Evolutionary conservation across 2,329 filamentous ascomycete genomes (phyloP).

Genomic region (Talaromyces albobiverticillius): DNA sequence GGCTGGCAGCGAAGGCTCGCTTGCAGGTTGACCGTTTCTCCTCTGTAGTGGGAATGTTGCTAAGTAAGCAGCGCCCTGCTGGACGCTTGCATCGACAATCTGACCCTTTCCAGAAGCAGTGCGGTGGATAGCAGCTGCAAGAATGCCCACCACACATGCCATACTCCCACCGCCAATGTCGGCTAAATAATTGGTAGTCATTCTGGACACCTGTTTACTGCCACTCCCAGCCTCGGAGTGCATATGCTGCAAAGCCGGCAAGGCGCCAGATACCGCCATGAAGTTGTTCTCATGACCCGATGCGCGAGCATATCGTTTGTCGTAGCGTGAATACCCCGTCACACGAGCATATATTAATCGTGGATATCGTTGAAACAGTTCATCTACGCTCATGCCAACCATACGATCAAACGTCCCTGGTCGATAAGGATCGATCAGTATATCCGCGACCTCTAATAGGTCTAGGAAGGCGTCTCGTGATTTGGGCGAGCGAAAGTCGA

Average conservation of each 20-base stretch:
- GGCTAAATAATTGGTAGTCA: slow-evolving; percentile 11
- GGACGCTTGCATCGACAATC: slow-evolving; percentile 14
- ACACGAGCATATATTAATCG: slow-evolving; percentile 10
- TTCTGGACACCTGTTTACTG: neutral
- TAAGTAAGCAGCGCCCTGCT: slow-evolving; percentile 12
- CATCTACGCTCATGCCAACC: slow-evolving; percentile 12
- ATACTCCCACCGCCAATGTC: slow-evolving; percentile 12
- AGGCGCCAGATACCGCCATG: slow-evolving; percentile 10
- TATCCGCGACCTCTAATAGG: slow-evolving; percentile 5
- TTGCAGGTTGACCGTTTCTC: slow-evolving; percentile 7
- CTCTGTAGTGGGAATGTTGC: slow-evolving; percentile 11
- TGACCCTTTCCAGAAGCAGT: slow-evolving; percentile 10
- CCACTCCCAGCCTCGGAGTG: neutral
- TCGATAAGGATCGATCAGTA: slow-evolving; percentile 11
- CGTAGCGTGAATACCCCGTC: slow-evolving; percentile 10
- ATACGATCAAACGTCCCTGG: slow-evolving; percentile 2
- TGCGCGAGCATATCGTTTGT: slow-evolving; percentile 2
- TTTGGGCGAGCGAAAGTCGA: slow-evolving; percentile 5
- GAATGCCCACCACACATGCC: slow-evolving; percentile 10
- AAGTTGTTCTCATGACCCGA: slow-evolving; percentile 14
- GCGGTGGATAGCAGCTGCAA: slow-evolving; percentile 9
- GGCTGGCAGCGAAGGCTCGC: slow-evolving; percentile 6
- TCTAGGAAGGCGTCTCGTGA: slow-evolving; percentile 12
- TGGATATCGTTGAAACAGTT: slow-evolving; percentile 6
- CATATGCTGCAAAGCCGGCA: slow-evolving; percentile 12